phyloP scores from a whole-genome alignment of 495 filamentous ascomycete species.

The Thozetella sp. region DNA sequence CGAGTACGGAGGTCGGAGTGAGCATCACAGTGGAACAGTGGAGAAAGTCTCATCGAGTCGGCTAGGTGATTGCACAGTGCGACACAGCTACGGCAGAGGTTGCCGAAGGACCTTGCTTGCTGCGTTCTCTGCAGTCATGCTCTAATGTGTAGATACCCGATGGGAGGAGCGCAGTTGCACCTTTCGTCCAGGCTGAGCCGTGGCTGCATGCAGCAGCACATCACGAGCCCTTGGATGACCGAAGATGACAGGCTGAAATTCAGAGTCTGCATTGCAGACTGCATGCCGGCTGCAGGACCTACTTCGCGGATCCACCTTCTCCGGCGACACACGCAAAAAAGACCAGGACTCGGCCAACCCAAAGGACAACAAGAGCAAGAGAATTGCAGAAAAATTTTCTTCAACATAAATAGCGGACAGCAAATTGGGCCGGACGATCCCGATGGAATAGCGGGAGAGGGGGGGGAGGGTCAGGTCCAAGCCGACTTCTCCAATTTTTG shows the following conservation, averaged over 20 bases:
- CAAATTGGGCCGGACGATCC: no score
- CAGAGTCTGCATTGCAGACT: background rate
- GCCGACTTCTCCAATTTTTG: background rate
- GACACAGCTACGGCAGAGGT: background rate
- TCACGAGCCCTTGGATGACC: background rate
- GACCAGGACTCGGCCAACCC: no score
- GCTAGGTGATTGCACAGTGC: background rate
- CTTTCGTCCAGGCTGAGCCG: background rate
- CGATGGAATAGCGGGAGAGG: no score
- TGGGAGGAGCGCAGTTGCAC: background rate
- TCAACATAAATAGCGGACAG: no score
- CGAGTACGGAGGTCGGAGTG: no score
- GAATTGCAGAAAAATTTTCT: no score
- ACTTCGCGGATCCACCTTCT: background rate
- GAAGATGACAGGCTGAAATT: background rate
- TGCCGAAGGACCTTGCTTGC: background rate
- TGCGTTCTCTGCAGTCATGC: background rate
- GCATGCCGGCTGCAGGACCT: slow-evolving; percentile 2
- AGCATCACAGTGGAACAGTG: no score
- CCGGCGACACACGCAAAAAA: background rate
- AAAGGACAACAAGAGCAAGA: no score
- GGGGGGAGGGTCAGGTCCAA: background rate
- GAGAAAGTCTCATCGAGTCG: no score
- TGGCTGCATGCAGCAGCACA: slow-evolving; percentile 1
- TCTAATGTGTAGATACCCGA: slow-evolving; percentile 1